Evolutionary conservation across 306 rosid genomes (phyloP).

Genomic region (Castanopsis chinensis): DNA sequence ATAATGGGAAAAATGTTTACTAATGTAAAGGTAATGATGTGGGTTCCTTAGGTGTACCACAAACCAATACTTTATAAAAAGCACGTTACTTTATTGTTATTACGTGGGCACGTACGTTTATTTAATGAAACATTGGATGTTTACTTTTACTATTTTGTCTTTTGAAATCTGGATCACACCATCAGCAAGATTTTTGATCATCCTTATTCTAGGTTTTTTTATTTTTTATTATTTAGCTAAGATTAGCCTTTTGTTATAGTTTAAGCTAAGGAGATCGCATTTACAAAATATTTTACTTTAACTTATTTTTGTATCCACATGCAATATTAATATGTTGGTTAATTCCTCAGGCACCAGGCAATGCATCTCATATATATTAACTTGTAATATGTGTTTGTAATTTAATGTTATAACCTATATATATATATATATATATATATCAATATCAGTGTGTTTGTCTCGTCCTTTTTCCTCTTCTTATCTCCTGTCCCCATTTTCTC

Average conservation of each 20-base stretch:
- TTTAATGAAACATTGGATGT: too few relatives aligned
- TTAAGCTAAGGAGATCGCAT: neutral
- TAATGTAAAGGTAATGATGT: neutral
- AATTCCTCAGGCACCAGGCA: too few relatives aligned
- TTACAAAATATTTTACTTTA: neutral
- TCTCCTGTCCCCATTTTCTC: too few relatives aligned
- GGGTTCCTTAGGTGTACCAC: slow-evolving; percentile 1
- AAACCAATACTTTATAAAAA: neutral
- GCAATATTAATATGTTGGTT: neutral
- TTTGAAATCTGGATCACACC: neutral
- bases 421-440: too few relatives aligned
- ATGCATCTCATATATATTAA: too few relatives aligned
- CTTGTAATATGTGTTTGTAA: too few relatives aligned
- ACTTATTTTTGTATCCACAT: neutral
- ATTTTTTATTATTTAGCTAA: neutral
- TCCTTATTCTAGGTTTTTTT: neutral
- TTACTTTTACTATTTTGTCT: neutral
- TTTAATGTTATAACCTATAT: too few relatives aligned
- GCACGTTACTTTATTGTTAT: neutral
- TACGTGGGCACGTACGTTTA: too few relatives aligned
- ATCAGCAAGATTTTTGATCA: neutral
- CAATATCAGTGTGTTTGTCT: too few relatives aligned
- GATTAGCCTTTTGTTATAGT: neutral
- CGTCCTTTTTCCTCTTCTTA: too few relatives aligned
- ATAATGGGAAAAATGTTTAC: neutral